phyloP scores from a whole-genome alignment of 305 asterid genomes.

The Coffea humblotiana region DNA sequence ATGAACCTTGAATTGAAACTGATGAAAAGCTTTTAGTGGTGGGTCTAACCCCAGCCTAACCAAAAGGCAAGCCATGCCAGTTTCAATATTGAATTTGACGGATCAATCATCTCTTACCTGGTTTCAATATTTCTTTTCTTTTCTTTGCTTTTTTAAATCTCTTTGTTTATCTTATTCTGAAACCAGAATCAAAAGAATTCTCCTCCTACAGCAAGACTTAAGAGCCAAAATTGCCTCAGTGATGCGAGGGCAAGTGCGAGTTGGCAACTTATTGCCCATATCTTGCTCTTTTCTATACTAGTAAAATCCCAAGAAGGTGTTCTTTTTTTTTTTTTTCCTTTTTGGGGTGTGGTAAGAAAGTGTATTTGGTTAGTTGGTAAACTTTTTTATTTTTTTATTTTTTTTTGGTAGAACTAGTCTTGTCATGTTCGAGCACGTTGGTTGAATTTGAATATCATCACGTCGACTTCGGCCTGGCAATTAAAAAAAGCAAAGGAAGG shows the following conservation, averaged over 20 bases:
- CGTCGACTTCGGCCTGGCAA: not conserved
- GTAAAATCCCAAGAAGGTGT: not conserved
- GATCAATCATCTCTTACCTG: not conserved
- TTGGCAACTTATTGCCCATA: not conserved
- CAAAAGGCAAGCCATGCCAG: constrained; percentile 2
- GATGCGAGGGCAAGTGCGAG: not conserved
- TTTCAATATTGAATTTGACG: constrained; percentile 5
- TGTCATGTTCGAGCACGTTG: not conserved
- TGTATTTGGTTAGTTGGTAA: not conserved
- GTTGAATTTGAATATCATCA: not conserved
- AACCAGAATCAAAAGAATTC: not conserved
- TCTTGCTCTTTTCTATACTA: not conserved
- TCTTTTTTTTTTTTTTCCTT: no score
- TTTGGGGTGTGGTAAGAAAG: not conserved
- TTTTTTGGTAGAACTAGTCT: not conserved
- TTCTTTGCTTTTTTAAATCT: not conserved
- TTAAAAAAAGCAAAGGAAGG: not conserved
- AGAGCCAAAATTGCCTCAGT: not conserved
- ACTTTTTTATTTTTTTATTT: no score
- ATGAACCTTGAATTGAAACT: not conserved
- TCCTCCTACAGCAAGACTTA: no score
- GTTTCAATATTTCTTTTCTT: not conserved
- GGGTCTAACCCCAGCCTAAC: constrained; percentile 6
- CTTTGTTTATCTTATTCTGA: no score
- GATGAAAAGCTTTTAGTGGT: not conserved